Conservation (phyloP, 2,329 filamentous ascomycete species). For the Diaporthe destruens region DNA sequence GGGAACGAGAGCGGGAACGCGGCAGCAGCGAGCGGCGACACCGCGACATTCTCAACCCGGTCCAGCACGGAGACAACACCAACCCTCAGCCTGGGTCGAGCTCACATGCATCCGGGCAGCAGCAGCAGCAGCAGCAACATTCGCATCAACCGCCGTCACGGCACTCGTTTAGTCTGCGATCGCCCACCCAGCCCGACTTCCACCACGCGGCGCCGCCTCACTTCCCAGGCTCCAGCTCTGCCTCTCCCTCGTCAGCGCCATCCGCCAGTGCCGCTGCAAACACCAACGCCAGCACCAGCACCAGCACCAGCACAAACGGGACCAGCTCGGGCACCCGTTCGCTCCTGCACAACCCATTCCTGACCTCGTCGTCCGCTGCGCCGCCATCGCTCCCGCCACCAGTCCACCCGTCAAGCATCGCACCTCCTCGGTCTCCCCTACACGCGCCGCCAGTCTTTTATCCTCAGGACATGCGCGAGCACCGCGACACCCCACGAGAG, state of each 20-base stretch:
- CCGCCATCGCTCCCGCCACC: slow-evolving; percentile 38
- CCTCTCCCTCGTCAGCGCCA: slow-evolving; percentile 43
- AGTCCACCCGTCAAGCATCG: slow-evolving; percentile 41
- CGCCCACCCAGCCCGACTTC: slow-evolving; percentile 61
- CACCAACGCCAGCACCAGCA: slow-evolving; percentile 43
- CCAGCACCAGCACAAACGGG: slow-evolving; percentile 48
- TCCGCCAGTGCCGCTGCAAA: slow-evolving; percentile 45
- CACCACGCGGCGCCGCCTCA: slow-evolving; percentile 45
- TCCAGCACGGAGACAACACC: slow-evolving; percentile 42
- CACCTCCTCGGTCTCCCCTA: slow-evolving; percentile 57
- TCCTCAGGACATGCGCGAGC: slow-evolving; percentile 47
- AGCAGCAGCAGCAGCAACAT: slow-evolving; percentile 4
- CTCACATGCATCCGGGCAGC: slow-evolving; percentile 21
- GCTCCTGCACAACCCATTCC: slow-evolving; percentile 43
- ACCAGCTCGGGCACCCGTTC: slow-evolving; percentile 46
- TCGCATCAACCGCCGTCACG: slow-evolving; percentile 48
- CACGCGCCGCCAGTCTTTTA: slow-evolving; percentile 60
- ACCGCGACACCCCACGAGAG: slow-evolving; percentile 54
- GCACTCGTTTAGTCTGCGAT: slow-evolving; percentile 63
- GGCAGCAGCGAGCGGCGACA: slow-evolving; percentile 50
- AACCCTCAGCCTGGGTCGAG: slow-evolving; percentile 25
- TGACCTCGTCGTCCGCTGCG: slow-evolving; percentile 37
- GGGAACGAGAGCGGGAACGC: slow-evolving; percentile 37
- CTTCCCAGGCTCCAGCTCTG: slow-evolving; percentile 49
- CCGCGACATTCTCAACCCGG: slow-evolving; percentile 62